These are phyloP conservation scores for Lathyrus tuberosus DNA, from an alignment of 306 rosid species.

Conservation along the genomic window DNA sequence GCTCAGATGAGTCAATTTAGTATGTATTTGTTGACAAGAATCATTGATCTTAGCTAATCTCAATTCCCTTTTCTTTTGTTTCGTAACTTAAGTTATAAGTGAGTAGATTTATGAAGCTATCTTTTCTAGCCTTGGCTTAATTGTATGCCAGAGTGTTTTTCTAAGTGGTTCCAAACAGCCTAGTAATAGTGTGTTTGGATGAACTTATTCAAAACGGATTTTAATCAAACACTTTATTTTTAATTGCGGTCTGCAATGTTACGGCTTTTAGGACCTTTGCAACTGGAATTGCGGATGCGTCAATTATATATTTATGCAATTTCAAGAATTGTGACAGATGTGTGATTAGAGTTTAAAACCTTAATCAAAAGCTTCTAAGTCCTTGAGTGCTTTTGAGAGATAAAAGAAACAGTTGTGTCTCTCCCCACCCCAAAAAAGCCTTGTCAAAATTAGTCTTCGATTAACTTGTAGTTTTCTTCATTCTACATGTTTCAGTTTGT, in stretches of 20 bases:
- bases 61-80: neutral
- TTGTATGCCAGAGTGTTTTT: no score
- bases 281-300: no score
- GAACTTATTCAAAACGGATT: neutral
- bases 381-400: neutral
- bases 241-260: neutral
- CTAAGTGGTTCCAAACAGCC: neutral
- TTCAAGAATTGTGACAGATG: neutral
- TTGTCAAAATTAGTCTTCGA: neutral
- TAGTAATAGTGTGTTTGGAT: neutral
- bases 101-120: no score
- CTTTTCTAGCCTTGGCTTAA: no score
- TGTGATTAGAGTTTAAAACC: neutral
- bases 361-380: neutral
- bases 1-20: neutral
- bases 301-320: neutral
- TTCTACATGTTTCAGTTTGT: constrained; percentile 19
- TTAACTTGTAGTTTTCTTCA: neutral
- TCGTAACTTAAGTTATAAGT: neutral
- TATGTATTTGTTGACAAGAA: neutral
- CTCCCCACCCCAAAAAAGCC: neutral
- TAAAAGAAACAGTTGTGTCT: neutral
- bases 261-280: neutral
- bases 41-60: constrained; percentile 4
- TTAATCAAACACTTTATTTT: neutral